Conservation (phyloP, 2,329 filamentous ascomycete species). For the Aureobasidium sp. region DNA sequence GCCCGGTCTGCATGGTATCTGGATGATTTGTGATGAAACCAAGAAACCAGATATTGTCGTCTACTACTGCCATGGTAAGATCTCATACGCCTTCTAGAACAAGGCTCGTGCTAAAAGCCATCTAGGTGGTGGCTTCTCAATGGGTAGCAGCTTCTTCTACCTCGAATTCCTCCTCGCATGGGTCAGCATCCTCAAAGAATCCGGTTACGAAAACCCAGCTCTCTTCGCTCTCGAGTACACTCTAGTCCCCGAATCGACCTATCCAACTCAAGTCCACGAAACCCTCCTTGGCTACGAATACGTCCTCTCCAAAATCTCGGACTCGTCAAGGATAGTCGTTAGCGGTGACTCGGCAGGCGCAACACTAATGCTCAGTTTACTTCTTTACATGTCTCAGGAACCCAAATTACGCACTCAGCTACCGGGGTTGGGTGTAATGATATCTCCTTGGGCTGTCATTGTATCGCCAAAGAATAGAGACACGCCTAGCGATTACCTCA, state of each 20-base stretch:
- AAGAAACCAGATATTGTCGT: slow-evolving; percentile 64
- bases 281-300: slow-evolving; percentile 62
- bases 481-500: slow-evolving; percentile 67
- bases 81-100: not conserved
- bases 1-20: slow-evolving; percentile 47
- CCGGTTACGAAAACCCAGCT: slow-evolving; percentile 64
- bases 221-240: slow-evolving; percentile 76
- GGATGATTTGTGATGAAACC: slow-evolving; percentile 55
- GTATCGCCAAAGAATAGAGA: slow-evolving; percentile 58
- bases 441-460: slow-evolving; percentile 74
- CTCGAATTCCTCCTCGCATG: slow-evolving; percentile 72
- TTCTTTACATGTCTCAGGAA: slow-evolving; percentile 55
- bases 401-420: slow-evolving; percentile 34
- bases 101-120: not conserved
- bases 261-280: slow-evolving; percentile 65
- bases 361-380: slow-evolving; percentile 61
- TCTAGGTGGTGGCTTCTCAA: slow-evolving; percentile 67
- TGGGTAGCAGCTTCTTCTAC: slow-evolving; percentile 78
- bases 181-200: slow-evolving; percentile 54
- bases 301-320: slow-evolving; percentile 49
- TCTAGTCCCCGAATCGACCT: slow-evolving; percentile 63
- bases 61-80: slow-evolving; percentile 68
- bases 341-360: slow-evolving; percentile 74
- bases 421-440: slow-evolving; percentile 58
- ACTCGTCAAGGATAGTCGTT: slow-evolving; percentile 57